Evolutionary conservation across 208 protist species (phyloP), one percentile per base, ranked within the genome.

Genomic region (Leishmania major): DNA sequence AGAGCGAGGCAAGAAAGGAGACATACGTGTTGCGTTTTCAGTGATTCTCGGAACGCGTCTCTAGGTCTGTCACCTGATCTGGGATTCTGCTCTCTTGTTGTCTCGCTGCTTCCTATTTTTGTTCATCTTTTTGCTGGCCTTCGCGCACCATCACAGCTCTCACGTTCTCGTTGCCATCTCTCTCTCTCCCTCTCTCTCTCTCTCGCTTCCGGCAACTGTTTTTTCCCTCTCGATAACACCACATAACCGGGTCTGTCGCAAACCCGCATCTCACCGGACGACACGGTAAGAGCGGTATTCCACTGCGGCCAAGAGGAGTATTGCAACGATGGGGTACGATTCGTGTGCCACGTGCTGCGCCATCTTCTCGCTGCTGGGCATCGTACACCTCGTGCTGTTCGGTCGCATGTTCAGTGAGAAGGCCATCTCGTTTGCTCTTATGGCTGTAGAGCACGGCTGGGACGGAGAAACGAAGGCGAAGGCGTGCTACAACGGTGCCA

Each of bases 401-500:
- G 95, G 93, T 31, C 79, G 84, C 74, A 96, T 98, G 93, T 95
- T 97, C 84, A 84, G 87, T 69, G 75, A 77, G 40, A 84, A 88
- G 31, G 92, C 91, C 22, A 81, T 97, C 72, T 96, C 92, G 64
- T 98, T 98, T 69, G 85, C 89, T 49, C 93, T 98, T 37, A 83
- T 78, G 71, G 72, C 90, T 10, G 87, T 95, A 19, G 91, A 97
- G 66, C 81, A 87, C 53, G 90, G 89, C 1, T 98, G 95, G 94
- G 89, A 96, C 71, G 70, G 83, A 11, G 80, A 92, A 13, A 91
- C 82, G 25, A 98, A 98, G 89, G 93, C 93, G 10, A 92, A 94
- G 85, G 84, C 93, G 25, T 97, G 93, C 87, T 98, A 95, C 84
- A 95, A 92, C 73, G 95, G 89, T 5, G 95, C 95, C 37, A 94